Conservation (phyloP, 495 filamentous ascomycete species). For the Penicillium canariense region DNA sequence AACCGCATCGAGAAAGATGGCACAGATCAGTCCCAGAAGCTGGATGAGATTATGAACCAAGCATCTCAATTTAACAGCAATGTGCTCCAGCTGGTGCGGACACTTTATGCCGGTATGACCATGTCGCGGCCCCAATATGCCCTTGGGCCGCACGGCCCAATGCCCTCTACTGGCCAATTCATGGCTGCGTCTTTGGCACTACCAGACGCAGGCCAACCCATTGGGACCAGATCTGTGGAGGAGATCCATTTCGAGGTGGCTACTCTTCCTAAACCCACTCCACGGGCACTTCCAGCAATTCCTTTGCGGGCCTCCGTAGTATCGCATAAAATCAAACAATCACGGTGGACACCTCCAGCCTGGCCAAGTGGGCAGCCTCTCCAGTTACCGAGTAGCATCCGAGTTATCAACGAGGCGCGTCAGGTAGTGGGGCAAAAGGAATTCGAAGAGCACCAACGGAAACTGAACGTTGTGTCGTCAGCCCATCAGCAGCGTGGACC, state of each 20-base stretch:
- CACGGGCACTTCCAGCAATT: not conserved
- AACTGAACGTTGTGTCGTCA: not conserved
- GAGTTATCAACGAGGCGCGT: not conserved
- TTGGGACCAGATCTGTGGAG: no score
- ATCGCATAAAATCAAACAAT: not conserved
- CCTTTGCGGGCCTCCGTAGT: not conserved
- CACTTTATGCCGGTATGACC: not conserved
- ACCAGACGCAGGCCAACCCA: not conserved
- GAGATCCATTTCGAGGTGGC: not conserved
- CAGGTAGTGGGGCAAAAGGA: not conserved
- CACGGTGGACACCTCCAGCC: not conserved
- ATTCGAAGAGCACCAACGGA: not conserved
- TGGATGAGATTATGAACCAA: not conserved
- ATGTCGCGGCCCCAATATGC: not conserved
- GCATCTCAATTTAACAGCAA: not conserved
- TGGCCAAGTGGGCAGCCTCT: not conserved
- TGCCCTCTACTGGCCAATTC: no score
- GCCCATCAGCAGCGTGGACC: not conserved
- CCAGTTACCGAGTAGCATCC: not conserved
- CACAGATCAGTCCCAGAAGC: not conserved
- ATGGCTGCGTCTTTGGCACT: not conserved
- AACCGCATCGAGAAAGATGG: not conserved
- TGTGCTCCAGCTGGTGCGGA: not conserved
- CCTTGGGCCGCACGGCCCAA: not conserved
- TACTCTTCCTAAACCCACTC: not conserved